A percentile compares a stretch with the other conserved stretches of the same genome.
phyloP scores from a whole-genome alignment of 768 basidiomycete species.

The Lactarius vividus region DNA sequence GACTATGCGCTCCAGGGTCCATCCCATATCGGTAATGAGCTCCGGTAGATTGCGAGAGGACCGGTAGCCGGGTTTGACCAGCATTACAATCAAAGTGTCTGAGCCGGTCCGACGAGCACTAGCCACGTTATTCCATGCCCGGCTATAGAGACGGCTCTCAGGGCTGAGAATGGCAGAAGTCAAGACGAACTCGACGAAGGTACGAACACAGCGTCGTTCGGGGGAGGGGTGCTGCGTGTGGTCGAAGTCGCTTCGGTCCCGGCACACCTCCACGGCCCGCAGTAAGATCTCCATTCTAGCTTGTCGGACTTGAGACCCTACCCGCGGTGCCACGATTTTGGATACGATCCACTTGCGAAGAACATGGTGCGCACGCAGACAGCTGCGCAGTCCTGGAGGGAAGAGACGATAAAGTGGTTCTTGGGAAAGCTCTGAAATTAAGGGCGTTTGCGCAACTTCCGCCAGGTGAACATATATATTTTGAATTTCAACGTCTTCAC shows the following conservation, averaged over 20 bases:
- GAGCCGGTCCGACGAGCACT: constrained; percentile 55
- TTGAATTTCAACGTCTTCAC: constrained; percentile 75
- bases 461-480: constrained; percentile 71
- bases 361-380: constrained; percentile 71
- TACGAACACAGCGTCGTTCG: constrained; percentile 67
- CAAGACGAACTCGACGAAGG: constrained; percentile 76
- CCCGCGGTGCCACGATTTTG: constrained; percentile 59
- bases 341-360: constrained; percentile 78
- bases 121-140: constrained; percentile 79
- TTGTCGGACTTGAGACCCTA: constrained; percentile 64
- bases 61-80: constrained; percentile 45
- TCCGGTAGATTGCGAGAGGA: constrained; percentile 47
- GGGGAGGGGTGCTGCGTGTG: constrained; percentile 37
- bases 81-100: constrained; percentile 57
- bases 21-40: constrained; percentile 74
- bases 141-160: constrained; percentile 72
- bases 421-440: constrained; percentile 68
- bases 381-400: constrained; percentile 72
- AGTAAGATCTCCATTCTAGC: constrained; percentile 71
- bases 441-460: constrained; percentile 67
- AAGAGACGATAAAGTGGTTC: constrained; percentile 71
- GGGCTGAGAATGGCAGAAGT: constrained; percentile 74
- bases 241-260: constrained; percentile 53
- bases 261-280: constrained; percentile 70
- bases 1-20: constrained; percentile 78